Conservation (phyloP, 2,329 filamentous ascomycete species). For the Incumbomyces lentus region DNA sequence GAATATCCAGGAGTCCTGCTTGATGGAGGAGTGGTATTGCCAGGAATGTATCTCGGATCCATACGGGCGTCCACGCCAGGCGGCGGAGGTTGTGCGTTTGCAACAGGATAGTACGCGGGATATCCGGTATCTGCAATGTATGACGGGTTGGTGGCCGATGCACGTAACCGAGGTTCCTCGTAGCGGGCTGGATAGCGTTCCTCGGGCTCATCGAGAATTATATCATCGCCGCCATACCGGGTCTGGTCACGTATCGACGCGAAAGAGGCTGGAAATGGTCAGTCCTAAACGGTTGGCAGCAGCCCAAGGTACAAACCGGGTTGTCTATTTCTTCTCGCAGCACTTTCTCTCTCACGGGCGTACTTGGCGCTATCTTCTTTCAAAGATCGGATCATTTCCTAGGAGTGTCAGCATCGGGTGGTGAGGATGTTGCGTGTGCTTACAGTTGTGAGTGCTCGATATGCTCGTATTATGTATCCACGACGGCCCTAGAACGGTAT, state of each 20-base stretch:
- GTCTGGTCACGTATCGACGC: slow-evolving; percentile 3
- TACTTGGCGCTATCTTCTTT: slow-evolving; percentile 43
- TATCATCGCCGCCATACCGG: slow-evolving; percentile 7
- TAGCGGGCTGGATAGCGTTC: slow-evolving; percentile 1
- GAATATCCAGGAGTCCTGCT: slow-evolving; percentile 12
- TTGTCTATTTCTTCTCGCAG: background rate
- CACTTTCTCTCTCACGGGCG: slow-evolving; percentile 1
- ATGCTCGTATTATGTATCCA: slow-evolving; percentile 69
- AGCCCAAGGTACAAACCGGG: background rate
- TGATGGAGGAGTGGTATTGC: slow-evolving; percentile 15
- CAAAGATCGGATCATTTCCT: slow-evolving; percentile 48
- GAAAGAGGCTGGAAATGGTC: slow-evolving; percentile 10
- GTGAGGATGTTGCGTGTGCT: slow-evolving; percentile 25
- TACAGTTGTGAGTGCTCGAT: slow-evolving; percentile 68
- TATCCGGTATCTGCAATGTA: slow-evolving; percentile 16
- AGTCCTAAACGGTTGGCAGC: background rate
- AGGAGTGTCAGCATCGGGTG: slow-evolving; percentile 1
- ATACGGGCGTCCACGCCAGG: slow-evolving; percentile 11
- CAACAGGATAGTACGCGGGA: slow-evolving; percentile 15
- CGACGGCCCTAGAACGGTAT: slow-evolving; percentile 45
- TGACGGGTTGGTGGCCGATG: slow-evolving; percentile 7
- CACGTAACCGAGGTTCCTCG: slow-evolving; percentile 5
- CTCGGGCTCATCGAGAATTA: slow-evolving; percentile 4
- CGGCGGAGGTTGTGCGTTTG: slow-evolving; percentile 11
- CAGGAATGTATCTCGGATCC: slow-evolving; percentile 15